A percentile compares a stretch with the other conserved stretches of the same genome.
These are phyloP conservation scores for Penicillium sp. DNA, from an alignment of 2,329 filamentous ascomycete species.

Conservation along the genomic window DNA sequence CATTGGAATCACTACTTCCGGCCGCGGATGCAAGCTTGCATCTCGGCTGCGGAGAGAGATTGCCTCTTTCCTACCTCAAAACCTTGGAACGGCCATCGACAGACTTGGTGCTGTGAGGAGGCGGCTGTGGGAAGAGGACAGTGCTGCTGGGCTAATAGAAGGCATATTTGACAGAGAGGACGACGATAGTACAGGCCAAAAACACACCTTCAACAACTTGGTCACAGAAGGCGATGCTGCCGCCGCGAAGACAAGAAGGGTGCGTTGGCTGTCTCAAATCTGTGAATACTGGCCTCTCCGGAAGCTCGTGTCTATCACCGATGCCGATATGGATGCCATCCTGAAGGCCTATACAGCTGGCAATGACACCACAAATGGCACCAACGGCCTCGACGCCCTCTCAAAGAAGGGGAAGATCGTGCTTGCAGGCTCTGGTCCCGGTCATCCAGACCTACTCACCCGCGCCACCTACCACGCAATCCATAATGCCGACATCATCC, in stretches of 20 bases:
- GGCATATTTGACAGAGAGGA: conserved; percentile 40
- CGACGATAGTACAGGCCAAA: conserved; percentile 50
- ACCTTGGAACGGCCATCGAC: conserved; percentile 68
- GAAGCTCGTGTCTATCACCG: conserved; percentile 67
- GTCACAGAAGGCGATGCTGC: conserved; percentile 64
- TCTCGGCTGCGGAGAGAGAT: conserved; percentile 83
- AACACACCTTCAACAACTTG: conserved; percentile 73
- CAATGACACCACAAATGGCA: conserved; percentile 16
- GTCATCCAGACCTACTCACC: conserved; percentile 84
- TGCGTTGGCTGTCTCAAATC: conserved; percentile 88
- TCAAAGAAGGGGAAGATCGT: conserved; percentile 60
- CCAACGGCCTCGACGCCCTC: conserved; percentile 7
- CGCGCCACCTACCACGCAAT: conserved; percentile 47
- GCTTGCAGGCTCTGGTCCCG: conserved; percentile 83
- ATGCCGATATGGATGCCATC: conserved; percentile 67
- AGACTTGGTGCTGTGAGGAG: conserved; percentile 65
- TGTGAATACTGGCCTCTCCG: conserved; percentile 97
- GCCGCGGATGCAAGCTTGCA: conserved; percentile 85
- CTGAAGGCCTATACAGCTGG: conserved; percentile 58
- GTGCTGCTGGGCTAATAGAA: conserved; percentile 42
- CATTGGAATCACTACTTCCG: conserved; percentile 90
- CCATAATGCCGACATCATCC: conserved; percentile 40
- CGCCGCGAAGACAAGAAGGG: conserved; percentile 66
- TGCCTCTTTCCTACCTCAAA: conserved; percentile 63
- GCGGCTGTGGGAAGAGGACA: conserved; percentile 66